These are phyloP conservation scores for Zygoascus hellenicus DNA, from an alignment of 1,139 yeast species.

Conservation along the genomic window DNA sequence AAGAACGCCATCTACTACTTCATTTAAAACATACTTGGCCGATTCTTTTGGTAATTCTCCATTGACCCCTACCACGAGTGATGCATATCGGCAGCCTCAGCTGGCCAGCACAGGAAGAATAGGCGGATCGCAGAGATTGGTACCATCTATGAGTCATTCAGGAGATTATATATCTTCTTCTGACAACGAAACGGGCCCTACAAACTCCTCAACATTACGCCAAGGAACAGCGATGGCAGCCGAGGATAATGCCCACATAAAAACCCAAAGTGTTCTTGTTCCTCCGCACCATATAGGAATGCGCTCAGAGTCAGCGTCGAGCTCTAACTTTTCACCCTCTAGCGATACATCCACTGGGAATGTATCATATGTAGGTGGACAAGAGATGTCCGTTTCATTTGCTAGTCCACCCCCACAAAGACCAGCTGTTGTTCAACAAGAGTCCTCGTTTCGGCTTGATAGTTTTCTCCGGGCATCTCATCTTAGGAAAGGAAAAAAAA, in stretches of 20 bases:
- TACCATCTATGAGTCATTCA: not conserved
- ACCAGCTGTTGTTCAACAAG: conserved; percentile 12
- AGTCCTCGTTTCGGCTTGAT: conserved; percentile 32
- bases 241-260: not conserved
- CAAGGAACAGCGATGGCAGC: not conserved
- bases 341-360: not conserved
- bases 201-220: not conserved
- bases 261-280: not conserved
- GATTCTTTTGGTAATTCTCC: conserved; percentile 31
- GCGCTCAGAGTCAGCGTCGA: too few species aligned
- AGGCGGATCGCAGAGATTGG: not conserved
- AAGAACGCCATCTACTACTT: conserved; percentile 66
- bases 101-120: not conserved
- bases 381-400: not conserved
- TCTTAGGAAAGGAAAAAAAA: conserved; percentile 25
- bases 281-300: not conserved
- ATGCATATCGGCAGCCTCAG: not conserved
- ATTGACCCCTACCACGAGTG: conserved; percentile 14
- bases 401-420: not conserved
- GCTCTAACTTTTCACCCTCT: too few species aligned
- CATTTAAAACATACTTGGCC: conserved; percentile 67
- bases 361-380: not conserved
- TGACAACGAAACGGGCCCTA: conserved; percentile 2
- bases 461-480: conserved; percentile 30
- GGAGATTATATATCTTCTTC: conserved; percentile 2